phyloP scores from a whole-genome alignment of 2,329 filamentous ascomycete species.

The Neonectria neomacrospora region DNA sequence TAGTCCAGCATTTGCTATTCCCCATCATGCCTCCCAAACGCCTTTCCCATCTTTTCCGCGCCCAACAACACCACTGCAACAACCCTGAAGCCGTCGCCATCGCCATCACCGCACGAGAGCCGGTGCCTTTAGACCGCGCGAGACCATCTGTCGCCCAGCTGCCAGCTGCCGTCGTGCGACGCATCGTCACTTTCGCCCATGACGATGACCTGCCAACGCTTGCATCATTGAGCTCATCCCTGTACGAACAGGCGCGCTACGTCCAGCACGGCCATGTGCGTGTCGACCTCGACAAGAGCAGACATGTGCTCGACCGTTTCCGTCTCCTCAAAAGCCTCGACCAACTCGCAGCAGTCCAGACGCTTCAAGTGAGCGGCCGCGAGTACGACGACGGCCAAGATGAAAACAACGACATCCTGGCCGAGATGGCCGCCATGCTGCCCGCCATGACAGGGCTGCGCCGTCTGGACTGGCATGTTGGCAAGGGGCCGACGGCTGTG shows the following conservation, averaged over 20 bases:
- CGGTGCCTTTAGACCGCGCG: conserved; percentile 2
- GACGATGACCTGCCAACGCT: not conserved
- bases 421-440: not conserved
- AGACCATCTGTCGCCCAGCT: conserved; percentile 17
- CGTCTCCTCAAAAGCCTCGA: conserved; percentile 16
- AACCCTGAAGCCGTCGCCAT: too few species aligned
- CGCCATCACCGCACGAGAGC: not conserved
- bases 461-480: conserved; percentile 18
- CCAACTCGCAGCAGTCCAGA: conserved; percentile 16
- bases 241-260: conserved; percentile 18
- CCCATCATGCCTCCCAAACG: not conserved
- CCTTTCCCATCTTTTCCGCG: too few species aligned
- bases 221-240: not conserved
- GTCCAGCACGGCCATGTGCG: conserved; percentile 17
- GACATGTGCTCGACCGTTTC: conserved; percentile 9
- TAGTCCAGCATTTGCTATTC: too few species aligned
- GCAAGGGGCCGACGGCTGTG: not conserved
- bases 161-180: conserved; percentile 14
- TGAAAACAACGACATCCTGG: conserved; percentile 6
- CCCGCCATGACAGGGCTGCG: conserved; percentile 20
- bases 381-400: not conserved
- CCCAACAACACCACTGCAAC: too few species aligned
- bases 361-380: conserved; percentile 9
- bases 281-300: conserved; percentile 18
- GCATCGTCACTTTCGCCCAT: conserved; percentile 13